Percentiles rank a stretch among this genome's conserved stretches.
Evolutionary conservation across 176 grass and related monocot genomes (phyloP).

Genomic region (Triticum dicoccoides): DNA sequence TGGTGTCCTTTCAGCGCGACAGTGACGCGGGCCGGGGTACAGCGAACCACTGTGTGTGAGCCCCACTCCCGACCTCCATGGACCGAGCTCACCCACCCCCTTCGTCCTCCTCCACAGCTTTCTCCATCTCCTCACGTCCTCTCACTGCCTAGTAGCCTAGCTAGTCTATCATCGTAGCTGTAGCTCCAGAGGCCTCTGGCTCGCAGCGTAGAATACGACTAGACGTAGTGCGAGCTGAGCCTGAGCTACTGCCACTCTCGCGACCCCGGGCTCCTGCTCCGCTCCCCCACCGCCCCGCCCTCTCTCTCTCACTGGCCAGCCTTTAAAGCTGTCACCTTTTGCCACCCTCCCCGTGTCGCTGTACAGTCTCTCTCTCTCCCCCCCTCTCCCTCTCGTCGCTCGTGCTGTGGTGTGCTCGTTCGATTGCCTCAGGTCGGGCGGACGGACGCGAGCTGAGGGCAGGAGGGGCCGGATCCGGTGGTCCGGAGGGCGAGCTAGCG

Average conservation of each 20-base stretch:
- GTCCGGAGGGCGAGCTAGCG: neutral
- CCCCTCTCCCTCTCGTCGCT: neutral
- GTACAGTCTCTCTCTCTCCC: neutral
- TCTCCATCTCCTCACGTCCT: slow-evolving; percentile 17
- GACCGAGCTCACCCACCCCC: slow-evolving; percentile 18
- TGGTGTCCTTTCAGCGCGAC: slow-evolving; percentile 6
- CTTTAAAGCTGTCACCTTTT: slow-evolving; percentile 89
- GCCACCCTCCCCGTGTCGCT: neutral
- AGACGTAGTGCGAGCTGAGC: neutral
- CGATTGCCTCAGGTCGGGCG: neutral
- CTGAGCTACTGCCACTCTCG: slow-evolving; percentile 22
- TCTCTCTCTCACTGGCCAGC: slow-evolving; percentile 11
- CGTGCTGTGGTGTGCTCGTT: neutral
- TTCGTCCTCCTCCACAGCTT: slow-evolving; percentile 9
- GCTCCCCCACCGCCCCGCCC: neutral
- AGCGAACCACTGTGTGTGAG: neutral
- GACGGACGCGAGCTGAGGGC: neutral
- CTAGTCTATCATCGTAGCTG: neutral
- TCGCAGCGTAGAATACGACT: slow-evolving; percentile 17
- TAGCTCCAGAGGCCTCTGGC: neutral
- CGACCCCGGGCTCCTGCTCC: slow-evolving; percentile 34
- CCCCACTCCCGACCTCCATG: neutral
- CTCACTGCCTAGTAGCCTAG: neutral
- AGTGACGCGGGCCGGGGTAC: neutral
- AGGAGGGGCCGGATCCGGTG: neutral